Evolutionary conservation across 2,329 filamentous ascomycete species (phyloP).

Genomic region (Drechslerella dactyloides): DNA sequence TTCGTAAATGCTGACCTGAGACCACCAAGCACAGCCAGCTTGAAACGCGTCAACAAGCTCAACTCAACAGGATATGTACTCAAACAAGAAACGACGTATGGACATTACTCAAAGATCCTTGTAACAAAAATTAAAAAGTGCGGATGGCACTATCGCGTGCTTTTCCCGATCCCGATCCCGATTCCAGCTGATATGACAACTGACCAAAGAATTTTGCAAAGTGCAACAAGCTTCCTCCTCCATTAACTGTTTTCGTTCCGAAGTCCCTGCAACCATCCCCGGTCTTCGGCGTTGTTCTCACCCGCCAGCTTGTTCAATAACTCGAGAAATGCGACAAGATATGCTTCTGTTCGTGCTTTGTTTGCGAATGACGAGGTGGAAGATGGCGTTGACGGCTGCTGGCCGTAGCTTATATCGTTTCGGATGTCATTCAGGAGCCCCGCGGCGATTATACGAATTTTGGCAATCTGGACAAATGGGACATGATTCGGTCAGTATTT

Average conservation of each 20-base stretch:
- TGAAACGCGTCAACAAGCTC: background rate
- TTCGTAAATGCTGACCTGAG: background rate
- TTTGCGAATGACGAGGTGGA: constrained; percentile 51
- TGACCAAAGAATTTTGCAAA: background rate
- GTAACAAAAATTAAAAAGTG: too few species aligned
- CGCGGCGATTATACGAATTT: constrained; percentile 49
- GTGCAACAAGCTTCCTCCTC: background rate
- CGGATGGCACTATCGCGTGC: background rate
- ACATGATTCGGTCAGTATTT: background rate
- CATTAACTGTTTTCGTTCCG: constrained; percentile 29
- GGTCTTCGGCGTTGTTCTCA: constrained; percentile 47
- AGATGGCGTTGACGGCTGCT: constrained; percentile 45
- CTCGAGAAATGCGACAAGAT: constrained; percentile 50
- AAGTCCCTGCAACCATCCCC: constrained; percentile 48
- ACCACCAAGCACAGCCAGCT: constrained; percentile 10
- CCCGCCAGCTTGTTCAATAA: constrained; percentile 45
- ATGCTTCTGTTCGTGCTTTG: constrained; percentile 49
- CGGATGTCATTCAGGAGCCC: constrained; percentile 44
- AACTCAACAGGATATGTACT: constrained; percentile 5
- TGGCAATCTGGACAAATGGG: constrained; percentile 28
- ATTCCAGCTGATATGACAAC: background rate
- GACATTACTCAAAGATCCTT: constrained; percentile 23
- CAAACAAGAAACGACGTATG: constrained; percentile 23
- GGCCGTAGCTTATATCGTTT: constrained; percentile 48
- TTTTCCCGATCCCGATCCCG: constrained; percentile 1